phyloP scores from a whole-genome alignment of 78 protist genomes.

The Goniomonas avonlea region DNA sequence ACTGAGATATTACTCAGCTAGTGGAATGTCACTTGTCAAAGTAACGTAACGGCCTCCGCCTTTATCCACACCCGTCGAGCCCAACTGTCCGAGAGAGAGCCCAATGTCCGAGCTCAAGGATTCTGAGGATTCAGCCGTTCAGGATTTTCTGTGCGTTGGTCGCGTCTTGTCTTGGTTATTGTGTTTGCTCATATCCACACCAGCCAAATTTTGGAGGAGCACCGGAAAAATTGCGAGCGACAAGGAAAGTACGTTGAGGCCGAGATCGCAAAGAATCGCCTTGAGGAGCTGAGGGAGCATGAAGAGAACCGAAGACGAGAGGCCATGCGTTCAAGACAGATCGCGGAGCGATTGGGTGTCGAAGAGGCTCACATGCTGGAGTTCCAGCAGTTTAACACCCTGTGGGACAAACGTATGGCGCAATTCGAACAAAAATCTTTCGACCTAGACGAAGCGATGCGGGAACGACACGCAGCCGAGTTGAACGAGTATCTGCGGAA shows the following conservation, averaged over 20 bases:
- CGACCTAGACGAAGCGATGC: conserved; percentile 35
- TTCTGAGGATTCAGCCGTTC: neutral
- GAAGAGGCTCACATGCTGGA: conserved; percentile 43
- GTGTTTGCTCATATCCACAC: no score
- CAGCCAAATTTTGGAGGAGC: conserved; percentile 26
- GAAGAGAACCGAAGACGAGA: conserved; percentile 31
- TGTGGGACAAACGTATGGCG: conserved; percentile 36
- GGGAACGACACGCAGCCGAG: conserved; percentile 36
- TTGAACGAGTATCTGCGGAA: conserved; percentile 2
- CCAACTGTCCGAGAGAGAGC: neutral
- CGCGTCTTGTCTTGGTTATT: no score
- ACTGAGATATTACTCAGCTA: no score
- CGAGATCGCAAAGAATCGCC: conserved; percentile 27
- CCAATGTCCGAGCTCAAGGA: neutral
- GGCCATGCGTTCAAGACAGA: conserved; percentile 25
- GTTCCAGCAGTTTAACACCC: conserved; percentile 28
- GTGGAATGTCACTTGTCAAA: no score
- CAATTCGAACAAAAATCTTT: conserved; percentile 9
- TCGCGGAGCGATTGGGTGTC: conserved; percentile 27
- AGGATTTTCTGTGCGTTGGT: neutral
- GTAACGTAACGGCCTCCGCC: no score
- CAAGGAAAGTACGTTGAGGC: conserved; percentile 36
- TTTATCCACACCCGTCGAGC: neutral
- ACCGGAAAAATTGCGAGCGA: conserved; percentile 23
- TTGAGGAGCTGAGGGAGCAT: conserved; percentile 26